Conservation (phyloP, 352 stramenopile genomes). For the Phytopythium vexans region DNA sequence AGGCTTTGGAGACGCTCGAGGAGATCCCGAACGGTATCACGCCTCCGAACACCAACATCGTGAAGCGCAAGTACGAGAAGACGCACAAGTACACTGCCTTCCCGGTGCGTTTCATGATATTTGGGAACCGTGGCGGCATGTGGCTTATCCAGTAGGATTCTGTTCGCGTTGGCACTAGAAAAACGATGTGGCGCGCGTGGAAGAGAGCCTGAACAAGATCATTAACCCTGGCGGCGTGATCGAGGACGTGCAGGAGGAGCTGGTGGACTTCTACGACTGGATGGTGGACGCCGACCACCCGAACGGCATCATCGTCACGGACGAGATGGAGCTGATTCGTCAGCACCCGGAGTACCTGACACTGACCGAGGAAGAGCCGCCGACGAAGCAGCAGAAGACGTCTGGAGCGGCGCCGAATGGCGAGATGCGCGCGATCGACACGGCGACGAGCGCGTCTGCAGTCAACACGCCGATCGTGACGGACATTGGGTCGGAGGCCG, state of each 20-base stretch:
- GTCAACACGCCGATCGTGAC: conserved; percentile 72
- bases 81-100: conserved; percentile 82
- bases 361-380: conserved; percentile 41
- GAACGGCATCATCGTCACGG: conserved; percentile 62
- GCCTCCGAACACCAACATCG: conserved; percentile 81
- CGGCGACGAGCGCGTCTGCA: conserved; percentile 26
- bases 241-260: conserved; percentile 82
- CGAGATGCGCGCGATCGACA: not conserved
- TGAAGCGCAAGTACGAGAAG: conserved; percentile 88
- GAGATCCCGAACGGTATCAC: conserved; percentile 75
- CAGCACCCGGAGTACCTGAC: conserved; percentile 80
- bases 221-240: conserved; percentile 55
- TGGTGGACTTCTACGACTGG: conserved; percentile 87
- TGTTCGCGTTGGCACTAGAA: conserved; percentile 34
- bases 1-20: conserved; percentile 56
- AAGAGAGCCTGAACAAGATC: conserved; percentile 83
- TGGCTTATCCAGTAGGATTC: not conserved
- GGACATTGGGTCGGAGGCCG: conserved; percentile 59
- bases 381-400: conserved; percentile 35
- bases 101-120: conserved; percentile 34
- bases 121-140: not conserved
- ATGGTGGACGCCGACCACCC: conserved; percentile 79
- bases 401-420: conserved; percentile 11
- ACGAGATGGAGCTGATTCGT: conserved; percentile 82
- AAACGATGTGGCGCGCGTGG: conserved; percentile 75